These are phyloP conservation scores for Purpureocillium lavendulum DNA, from an alignment of 2,329 filamentous ascomycete species.

Conservation along the genomic window DNA sequence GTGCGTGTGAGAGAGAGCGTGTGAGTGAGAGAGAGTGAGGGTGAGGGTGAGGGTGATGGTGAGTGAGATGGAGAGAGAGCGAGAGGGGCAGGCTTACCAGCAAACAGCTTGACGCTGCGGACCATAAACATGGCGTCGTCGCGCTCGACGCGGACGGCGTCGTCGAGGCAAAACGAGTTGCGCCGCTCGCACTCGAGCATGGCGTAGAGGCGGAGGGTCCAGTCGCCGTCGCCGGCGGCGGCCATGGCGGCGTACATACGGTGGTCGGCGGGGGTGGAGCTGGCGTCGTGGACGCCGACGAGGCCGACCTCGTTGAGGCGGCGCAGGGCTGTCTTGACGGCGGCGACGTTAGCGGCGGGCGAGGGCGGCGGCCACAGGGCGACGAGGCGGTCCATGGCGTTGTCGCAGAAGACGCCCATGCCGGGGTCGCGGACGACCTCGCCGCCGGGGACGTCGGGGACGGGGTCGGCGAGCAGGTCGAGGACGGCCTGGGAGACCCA, in stretches of 20 bases:
- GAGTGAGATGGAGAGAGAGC: too few species aligned
- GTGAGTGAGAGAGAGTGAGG: too few species aligned
- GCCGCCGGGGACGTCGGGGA: conserved; percentile 51
- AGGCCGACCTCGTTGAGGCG: conserved; percentile 56
- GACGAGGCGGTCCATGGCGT: conserved; percentile 57
- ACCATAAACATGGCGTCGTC: conserved; percentile 45
- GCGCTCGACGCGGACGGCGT: conserved; percentile 29
- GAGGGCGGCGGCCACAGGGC: conserved; percentile 49
- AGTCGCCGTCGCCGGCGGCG: conserved; percentile 29
- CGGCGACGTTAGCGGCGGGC: conserved; percentile 41
- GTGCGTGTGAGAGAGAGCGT: too few species aligned
- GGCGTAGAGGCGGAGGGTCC: conserved; percentile 56
- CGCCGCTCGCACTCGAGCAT: conserved; percentile 60
- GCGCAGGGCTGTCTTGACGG: conserved; percentile 51
- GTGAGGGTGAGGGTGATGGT: too few species aligned
- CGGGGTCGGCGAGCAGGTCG: conserved; percentile 44
- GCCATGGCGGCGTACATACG: conserved; percentile 45
- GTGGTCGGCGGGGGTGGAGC: conserved; percentile 47
- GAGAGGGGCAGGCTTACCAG: conserved; percentile 34
- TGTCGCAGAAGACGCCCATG: conserved; percentile 64
- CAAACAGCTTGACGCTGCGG: conserved; percentile 61
- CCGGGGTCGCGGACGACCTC: conserved; percentile 54
- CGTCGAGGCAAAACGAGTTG: conserved; percentile 54
- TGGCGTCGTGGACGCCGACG: conserved; percentile 63
- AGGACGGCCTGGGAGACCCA: conserved; percentile 61